A percentile compares a stretch with the other conserved stretches of the same genome.
Evolutionary conservation across 805 yeast species (phyloP).

Genomic region (Kodamaea jinghongensis): DNA sequence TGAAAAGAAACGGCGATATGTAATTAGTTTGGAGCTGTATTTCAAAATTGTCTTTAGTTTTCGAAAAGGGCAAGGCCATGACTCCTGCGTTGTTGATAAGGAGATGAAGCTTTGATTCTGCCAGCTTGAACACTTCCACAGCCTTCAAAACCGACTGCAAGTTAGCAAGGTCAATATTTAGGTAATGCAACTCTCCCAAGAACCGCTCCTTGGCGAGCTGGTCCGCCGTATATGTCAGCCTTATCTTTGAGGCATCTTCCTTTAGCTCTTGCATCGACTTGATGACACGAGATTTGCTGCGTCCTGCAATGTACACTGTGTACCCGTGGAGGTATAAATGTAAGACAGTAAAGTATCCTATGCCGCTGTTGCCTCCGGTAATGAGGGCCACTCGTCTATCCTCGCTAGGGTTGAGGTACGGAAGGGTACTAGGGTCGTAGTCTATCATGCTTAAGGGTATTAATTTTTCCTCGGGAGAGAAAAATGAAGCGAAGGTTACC

Average conservation of each 20-base stretch:
- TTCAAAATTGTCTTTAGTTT: constrained; percentile 71
- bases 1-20: constrained; percentile 69
- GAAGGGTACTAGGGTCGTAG: constrained; percentile 48
- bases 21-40: constrained; percentile 78
- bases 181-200: constrained; percentile 35
- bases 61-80: constrained; percentile 67
- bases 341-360: constrained; percentile 73
- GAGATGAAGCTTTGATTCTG: constrained; percentile 55
- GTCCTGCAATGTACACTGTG: constrained; percentile 69
- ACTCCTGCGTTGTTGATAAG: constrained; percentile 78
- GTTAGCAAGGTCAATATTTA: constrained; percentile 37
- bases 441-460: not conserved
- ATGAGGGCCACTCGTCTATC: constrained; percentile 66
- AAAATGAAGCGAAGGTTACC: not conserved
- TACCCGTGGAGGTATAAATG: constrained; percentile 80
- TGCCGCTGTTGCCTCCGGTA: constrained; percentile 80
- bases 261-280: constrained; percentile 56
- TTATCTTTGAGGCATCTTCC: constrained; percentile 46
- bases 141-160: constrained; percentile 41
- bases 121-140: constrained; percentile 39
- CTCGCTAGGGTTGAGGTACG: constrained; percentile 55
- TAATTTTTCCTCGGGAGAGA: too few species aligned
- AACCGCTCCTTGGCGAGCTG: constrained; percentile 20
- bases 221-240: constrained; percentile 22
- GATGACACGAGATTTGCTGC: constrained; percentile 54